Conservation (phyloP, 2,329 filamentous ascomycete species). For the Ceratocystis eucalypticola region DNA sequence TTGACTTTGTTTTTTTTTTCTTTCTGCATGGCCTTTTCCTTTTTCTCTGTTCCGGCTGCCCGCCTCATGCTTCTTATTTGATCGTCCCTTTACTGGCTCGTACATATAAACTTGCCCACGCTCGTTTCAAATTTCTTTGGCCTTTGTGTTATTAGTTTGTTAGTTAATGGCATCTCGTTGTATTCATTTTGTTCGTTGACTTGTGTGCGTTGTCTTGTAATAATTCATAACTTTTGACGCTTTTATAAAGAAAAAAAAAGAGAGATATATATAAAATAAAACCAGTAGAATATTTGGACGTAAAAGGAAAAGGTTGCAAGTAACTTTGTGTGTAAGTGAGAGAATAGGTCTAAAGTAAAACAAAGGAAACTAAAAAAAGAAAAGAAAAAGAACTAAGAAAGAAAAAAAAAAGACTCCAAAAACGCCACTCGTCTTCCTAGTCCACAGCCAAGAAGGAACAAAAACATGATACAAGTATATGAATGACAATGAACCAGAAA, state of each 20-base stretch:
- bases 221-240: too few species aligned
- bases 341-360: background rate
- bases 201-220: too few species aligned
- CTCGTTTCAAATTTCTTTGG: too few species aligned
- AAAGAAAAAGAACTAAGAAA: background rate
- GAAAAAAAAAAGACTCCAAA: background rate
- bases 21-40: background rate
- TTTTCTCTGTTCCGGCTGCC: background rate
- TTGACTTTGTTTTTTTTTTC: background rate
- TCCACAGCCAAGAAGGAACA: background rate
- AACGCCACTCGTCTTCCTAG: background rate
- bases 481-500: background rate
- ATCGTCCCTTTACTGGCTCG: background rate
- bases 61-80: background rate
- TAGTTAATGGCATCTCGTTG: too few species aligned
- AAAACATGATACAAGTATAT: background rate
- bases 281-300: too few species aligned
- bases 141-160: too few species aligned
- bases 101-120: background rate
- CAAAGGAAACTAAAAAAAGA: background rate
- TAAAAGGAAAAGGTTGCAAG: too few species aligned
- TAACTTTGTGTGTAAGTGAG: background rate
- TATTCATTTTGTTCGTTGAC: too few species aligned
- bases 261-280: too few species aligned
- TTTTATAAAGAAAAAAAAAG: too few species aligned